These are phyloP conservation scores for Notholithocarpus densiflorus DNA, from an alignment of 306 rosid genomes.

Conservation along the genomic window DNA sequence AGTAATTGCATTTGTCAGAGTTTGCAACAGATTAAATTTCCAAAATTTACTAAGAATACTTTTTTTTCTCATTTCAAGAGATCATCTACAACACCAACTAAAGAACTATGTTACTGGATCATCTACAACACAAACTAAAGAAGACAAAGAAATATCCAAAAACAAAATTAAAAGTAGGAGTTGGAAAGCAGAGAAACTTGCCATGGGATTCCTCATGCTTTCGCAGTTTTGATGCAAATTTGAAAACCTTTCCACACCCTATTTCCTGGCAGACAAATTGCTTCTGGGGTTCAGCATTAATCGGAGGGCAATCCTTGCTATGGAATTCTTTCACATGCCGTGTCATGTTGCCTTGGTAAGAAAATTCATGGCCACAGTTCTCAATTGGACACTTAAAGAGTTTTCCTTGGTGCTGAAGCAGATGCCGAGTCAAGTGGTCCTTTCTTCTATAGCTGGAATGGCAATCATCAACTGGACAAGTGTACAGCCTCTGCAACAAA, in stretches of 20 bases:
- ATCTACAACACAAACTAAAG: neutral
- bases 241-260: constrained; percentile 76
- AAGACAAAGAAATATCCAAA: neutral
- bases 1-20: constrained; percentile 6
- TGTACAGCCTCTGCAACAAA: constrained; percentile 63
- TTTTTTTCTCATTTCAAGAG: neutral
- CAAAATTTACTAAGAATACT: neutral
- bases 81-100: neutral
- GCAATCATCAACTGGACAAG: constrained; percentile 61
- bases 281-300: constrained; percentile 26
- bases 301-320: constrained; percentile 24
- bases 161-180: neutral
- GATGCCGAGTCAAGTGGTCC: constrained; percentile 87
- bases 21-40: neutral
- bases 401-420: constrained; percentile 62
- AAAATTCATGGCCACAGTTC: constrained; percentile 53
- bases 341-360: constrained; percentile 43
- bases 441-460: constrained; percentile 76
- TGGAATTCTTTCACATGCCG: constrained; percentile 65
- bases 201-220: constrained; percentile 84
- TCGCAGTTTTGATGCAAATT: constrained; percentile 47
- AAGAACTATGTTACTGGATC: neutral
- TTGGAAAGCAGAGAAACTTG: constrained; percentile 9
- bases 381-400: constrained; percentile 63
- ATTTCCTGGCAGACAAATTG: constrained; percentile 55